A percentile compares a stretch with the other conserved stretches of the same genome.
phyloP scores from a whole-genome alignment of 139 green algal species.

The Chlamydomonas urium region DNA sequence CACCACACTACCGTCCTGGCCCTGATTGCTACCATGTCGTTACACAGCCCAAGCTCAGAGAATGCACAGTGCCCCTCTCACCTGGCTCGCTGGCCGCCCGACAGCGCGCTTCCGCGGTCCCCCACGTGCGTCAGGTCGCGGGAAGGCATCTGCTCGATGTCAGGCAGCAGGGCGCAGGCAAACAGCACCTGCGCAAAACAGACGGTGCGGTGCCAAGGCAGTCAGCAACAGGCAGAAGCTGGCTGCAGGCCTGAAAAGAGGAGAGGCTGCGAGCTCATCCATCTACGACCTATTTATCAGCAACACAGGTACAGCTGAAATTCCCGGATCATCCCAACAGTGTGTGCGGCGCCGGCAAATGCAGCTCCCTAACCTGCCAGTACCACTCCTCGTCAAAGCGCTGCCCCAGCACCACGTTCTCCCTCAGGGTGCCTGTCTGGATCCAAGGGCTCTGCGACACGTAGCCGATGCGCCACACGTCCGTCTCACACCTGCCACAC shows the following conservation, averaged over 20 bases:
- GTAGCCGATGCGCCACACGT: neutral
- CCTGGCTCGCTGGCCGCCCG: constrained; percentile 45
- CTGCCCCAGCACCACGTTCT: constrained; percentile 56
- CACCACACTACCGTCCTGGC: too few relatives aligned
- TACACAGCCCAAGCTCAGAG: too few relatives aligned
- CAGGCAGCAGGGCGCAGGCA: constrained; percentile 52
- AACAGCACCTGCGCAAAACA: constrained; percentile 47
- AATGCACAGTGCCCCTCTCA: constrained; percentile 17
- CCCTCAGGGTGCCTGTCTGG: constrained; percentile 49
- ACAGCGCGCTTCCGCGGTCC: constrained; percentile 45
- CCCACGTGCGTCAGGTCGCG: constrained; percentile 54
- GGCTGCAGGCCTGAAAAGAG: too few relatives aligned
- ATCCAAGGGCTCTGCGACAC: constrained; percentile 61
- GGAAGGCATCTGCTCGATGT: constrained; percentile 47
- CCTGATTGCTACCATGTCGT: too few relatives aligned
- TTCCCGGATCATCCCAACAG: too few relatives aligned
- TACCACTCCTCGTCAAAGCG: constrained; percentile 42
- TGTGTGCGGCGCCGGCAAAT: too few relatives aligned
- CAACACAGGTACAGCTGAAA: too few relatives aligned
- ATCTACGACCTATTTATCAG: too few relatives aligned
- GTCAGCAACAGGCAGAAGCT: neutral
- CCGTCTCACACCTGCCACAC: neutral
- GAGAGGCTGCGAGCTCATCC: too few relatives aligned
- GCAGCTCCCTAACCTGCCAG: constrained; percentile 11
- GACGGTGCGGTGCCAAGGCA: neutral